Evolutionary conservation across 1,284 basidiomycete genomes (phyloP), one percentile per base, ranked within the genome.

Genomic region (Agroathelia rolfsii): DNA sequence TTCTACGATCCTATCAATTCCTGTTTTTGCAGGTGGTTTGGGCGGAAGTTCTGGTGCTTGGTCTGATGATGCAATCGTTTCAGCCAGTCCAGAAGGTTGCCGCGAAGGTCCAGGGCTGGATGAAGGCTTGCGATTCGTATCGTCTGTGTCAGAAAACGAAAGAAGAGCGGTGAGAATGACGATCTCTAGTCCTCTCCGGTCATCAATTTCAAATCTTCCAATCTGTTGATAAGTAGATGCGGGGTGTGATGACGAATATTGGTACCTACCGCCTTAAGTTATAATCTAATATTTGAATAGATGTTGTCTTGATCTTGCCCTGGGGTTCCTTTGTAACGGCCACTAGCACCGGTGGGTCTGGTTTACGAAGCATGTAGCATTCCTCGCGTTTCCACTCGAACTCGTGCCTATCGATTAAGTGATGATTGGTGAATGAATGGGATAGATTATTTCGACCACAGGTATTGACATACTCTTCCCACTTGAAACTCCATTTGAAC

Each of bases 401-500:
- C 35, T 79, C 73, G 40, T 86, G 76, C 23, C 82, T 86, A 41
- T n/a, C 21, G 21, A 16, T n/a, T n/a, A n/a, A n/a, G n/a, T n/a
- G n/a, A n/a, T n/a, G n/a, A n/a, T n/a, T n/a, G n/a, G n/a, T n/a
- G n/a, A n/a, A n/a, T n/a, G n/a, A n/a, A n/a, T n/a, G n/a, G n/a
- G n/a, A n/a, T n/a, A n/a, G n/a, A n/a, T n/a, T n/a, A n/a, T n/a
- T n/a, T n/a, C n/a, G n/a, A n/a, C n/a, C n/a, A n/a, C n/a, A n/a
- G n/a, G n/a, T n/a, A n/a, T n/a, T n/a, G n/a, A n/a, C n/a, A n/a
- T 43, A 85, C 83, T 76, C 72, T 61, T 86, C 81, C 80, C 81
- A 86, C 48, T 68, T 67, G 55, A 88, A 88, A 0, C 55, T 51
- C 84, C 84, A 89, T 37, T 71, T 69, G 55, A 86, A 86, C 3